A percentile compares a stretch with the other conserved stretches of the same genome.
Evolutionary conservation across 2,329 filamentous ascomycete species (phyloP).

Genomic region (Byssoonygena ceratinophila): DNA sequence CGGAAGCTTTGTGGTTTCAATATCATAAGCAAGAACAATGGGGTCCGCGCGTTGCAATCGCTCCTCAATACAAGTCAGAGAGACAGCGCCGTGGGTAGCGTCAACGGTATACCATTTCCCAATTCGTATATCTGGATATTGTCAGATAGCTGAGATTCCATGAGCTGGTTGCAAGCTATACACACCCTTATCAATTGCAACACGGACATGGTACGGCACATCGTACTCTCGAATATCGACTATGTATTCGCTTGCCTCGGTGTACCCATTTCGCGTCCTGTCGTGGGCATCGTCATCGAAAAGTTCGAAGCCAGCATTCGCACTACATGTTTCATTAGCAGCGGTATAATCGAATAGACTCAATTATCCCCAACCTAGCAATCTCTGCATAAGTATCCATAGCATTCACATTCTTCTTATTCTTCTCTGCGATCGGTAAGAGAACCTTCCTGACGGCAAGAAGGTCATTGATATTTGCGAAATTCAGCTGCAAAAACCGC

Average conservation of each 20-base stretch:
- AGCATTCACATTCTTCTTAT: constrained; percentile 88
- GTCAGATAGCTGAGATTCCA: constrained; percentile 22
- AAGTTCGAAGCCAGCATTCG: constrained; percentile 77
- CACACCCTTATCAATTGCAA: constrained; percentile 83
- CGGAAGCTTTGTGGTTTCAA: constrained; percentile 91
- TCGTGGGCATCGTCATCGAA: constrained; percentile 86
- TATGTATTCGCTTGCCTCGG: constrained; percentile 92
- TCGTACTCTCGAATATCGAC: constrained; percentile 98
- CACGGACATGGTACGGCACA: constrained; percentile 96
- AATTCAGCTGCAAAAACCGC: constrained; percentile 76
- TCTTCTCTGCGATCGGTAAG: constrained; percentile 86
- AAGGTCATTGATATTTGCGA: constrained; percentile 77
- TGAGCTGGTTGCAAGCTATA: background rate
- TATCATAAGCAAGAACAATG: constrained; percentile 98
- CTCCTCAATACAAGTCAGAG: constrained; percentile 75
- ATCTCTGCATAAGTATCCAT: constrained; percentile 99
- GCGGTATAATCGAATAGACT: background rate
- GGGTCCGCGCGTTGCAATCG: constrained; percentile 84
- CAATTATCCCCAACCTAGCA: constrained; percentile 51
- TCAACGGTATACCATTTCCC: constrained; percentile 97
- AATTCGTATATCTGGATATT: constrained; percentile 66
- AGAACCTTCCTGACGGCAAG: constrained; percentile 74
- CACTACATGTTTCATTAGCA: constrained; percentile 37
- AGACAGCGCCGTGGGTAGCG: constrained; percentile 78
- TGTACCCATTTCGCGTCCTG: constrained; percentile 64